phyloP scores from a whole-genome alignment of 73 alveolate species.

The Tetrahymena thermophila region DNA sequence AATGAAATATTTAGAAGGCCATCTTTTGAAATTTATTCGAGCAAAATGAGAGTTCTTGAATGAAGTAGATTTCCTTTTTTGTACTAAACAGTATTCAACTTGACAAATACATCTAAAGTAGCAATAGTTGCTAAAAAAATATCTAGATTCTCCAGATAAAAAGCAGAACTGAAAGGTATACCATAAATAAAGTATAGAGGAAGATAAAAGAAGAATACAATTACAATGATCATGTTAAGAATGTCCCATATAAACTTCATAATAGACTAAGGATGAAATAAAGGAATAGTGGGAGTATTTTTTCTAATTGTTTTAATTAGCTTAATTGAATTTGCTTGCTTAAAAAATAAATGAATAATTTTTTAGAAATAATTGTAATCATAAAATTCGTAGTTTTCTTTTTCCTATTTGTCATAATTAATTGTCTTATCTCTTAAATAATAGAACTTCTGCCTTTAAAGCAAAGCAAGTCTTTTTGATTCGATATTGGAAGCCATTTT shows the following conservation, averaged over 20 bases:
- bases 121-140: background rate
- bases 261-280: background rate
- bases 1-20: background rate
- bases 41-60: background rate
- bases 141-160: background rate
- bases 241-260: background rate
- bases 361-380: background rate
- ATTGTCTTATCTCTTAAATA: background rate
- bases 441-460: background rate
- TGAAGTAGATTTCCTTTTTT: background rate
- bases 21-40: background rate
- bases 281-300: background rate
- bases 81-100: background rate
- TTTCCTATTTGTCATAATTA: background rate
- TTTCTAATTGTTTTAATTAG: background rate
- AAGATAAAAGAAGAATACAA: background rate
- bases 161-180: background rate
- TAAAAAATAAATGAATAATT: background rate
- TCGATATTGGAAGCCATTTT: background rate
- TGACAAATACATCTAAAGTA: background rate
- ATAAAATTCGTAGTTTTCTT: background rate
- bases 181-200: background rate
- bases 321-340: background rate
- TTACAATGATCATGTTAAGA: background rate
- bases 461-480: background rate